Percentiles rank a stretch among this genome's conserved stretches.
Conservation (phyloP, 2,329 filamentous ascomycete species). For the Clarireedia paspali region DNA sequence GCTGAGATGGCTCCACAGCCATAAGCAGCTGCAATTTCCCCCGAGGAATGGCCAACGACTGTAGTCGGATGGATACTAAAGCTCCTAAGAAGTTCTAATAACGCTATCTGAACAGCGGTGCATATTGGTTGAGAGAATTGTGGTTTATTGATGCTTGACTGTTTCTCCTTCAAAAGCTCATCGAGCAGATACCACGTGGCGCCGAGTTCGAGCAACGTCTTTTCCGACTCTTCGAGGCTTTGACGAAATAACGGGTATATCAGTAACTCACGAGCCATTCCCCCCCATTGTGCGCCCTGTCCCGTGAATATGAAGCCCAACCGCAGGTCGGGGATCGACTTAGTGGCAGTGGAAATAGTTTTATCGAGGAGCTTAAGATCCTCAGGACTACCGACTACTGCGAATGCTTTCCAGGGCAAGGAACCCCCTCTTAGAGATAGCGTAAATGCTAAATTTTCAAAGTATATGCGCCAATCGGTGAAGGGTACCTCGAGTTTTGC, state of each 20-base stretch:
- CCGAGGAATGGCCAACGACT: slow-evolving; percentile 24
- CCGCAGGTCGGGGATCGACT: background rate
- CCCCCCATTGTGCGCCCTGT: slow-evolving; percentile 19
- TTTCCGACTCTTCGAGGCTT: slow-evolving; percentile 18
- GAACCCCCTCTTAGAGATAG: background rate
- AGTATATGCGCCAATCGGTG: background rate
- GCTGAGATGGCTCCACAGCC: slow-evolving; percentile 21
- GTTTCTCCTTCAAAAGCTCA: slow-evolving; percentile 14
- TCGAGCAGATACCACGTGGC: slow-evolving; percentile 30
- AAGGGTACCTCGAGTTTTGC: background rate
- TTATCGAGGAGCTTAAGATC: background rate
- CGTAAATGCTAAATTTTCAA: background rate
- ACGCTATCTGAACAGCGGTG: slow-evolving; percentile 19
- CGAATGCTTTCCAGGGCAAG: slow-evolving; percentile 4
- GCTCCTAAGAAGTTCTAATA: slow-evolving; percentile 17
- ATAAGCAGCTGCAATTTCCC: slow-evolving; percentile 30
- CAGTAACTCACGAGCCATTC: slow-evolving; percentile 14
- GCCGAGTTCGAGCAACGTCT: slow-evolving; percentile 30
- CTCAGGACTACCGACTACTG: background rate
- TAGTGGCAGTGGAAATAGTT: background rate
- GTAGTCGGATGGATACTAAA: slow-evolving; percentile 13
- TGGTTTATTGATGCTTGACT: slow-evolving; percentile 11
- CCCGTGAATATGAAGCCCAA: slow-evolving; percentile 16
- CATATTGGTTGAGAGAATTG: slow-evolving; percentile 11
- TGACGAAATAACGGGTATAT: slow-evolving; percentile 1